Percentiles rank a stretch among this genome's conserved stretches.
Evolutionary conservation across 116 monocot genomes (phyloP).

Genomic region (Cymodocea nodosa): DNA sequence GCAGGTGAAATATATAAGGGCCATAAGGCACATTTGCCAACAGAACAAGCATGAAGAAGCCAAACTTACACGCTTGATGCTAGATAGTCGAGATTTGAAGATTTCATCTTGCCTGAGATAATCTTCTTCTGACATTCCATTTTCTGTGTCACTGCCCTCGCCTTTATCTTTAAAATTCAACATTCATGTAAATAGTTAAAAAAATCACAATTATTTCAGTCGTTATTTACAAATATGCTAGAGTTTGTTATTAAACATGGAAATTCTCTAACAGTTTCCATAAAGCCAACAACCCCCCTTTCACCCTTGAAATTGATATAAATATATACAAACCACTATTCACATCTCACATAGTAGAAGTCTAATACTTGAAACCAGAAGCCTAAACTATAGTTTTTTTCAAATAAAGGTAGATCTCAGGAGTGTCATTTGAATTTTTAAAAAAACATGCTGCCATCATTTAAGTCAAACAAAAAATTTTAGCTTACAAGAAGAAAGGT

Average conservation of each 20-base stretch:
- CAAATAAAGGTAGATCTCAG: no score
- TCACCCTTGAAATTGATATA: neutral
- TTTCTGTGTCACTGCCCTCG: conserved; percentile 66
- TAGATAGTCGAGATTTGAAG: conserved; percentile 74
- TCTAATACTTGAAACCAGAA: neutral
- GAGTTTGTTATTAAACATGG: neutral
- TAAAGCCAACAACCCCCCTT: neutral
- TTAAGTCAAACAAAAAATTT: no score
- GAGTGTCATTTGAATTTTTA: no score
- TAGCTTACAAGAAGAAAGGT: no score
- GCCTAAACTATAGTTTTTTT: no score
- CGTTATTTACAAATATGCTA: neutral
- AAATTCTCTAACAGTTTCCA: neutral
- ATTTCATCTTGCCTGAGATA: conserved; percentile 91
- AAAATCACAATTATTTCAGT: neutral
- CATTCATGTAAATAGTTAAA: neutral
- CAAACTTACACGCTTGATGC: conserved; percentile 73
- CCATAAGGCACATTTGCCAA: neutral
- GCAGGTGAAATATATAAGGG: neutral
- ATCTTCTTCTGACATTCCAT: conserved; percentile 73
- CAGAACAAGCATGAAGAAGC: neutral
- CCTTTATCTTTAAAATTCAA: conserved; percentile 50
- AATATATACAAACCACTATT: neutral
- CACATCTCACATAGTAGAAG: neutral
- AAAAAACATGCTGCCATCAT: no score